Evolutionary conservation across 106 monocot species (phyloP), one percentile per base, ranked within the genome.

Genomic region (Narthecium ossifragum): DNA sequence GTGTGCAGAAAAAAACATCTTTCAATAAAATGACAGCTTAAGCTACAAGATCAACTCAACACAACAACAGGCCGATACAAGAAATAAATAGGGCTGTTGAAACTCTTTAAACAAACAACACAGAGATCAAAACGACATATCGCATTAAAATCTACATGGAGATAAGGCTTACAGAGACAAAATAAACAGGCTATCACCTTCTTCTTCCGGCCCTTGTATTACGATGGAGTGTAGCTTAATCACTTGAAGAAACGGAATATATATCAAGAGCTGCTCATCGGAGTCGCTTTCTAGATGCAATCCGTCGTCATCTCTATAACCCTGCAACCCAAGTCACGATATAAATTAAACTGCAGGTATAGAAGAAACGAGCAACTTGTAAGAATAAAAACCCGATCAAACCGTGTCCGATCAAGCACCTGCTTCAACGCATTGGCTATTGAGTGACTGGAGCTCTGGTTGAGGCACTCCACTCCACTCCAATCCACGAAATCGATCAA

Each of bases 381-480:
- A 48, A 25, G 10, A 49, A 26, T 21, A 56, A 49, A 14, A 4
- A 12, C 15, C 27, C 28, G 15, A 38, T 15, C 15, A 29, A 24
- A 43, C 18, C n/a, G n/a, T n/a, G n/a, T 23, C 27, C 28, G 15
- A 38, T 15, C 15, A 29, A 24, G 41, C 18, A 81, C 90, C 90
- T 87, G 84, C 54, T 98, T 98, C 45, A 90, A 48, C 32, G 84
- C 84, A 61, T 90, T 98, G 59, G 52, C 90, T 26, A 87, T 24
- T 14, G 80, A 29, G 59, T 98, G 75, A 40, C 30, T 32, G 27
- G 68, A 31, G 51, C 59, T 79, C 63, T 90, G 84, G 57, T 98
- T 98, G 74, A 98, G 90, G 71, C 96, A 98, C 46, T 98, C 96
- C 20, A 98, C 73, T 25, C 86, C 71, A 24, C 80, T 81, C 96